These are phyloP conservation scores for Amaranthus cruentus DNA, from an alignment of 148 eudicot species.

Conservation along the genomic window DNA sequence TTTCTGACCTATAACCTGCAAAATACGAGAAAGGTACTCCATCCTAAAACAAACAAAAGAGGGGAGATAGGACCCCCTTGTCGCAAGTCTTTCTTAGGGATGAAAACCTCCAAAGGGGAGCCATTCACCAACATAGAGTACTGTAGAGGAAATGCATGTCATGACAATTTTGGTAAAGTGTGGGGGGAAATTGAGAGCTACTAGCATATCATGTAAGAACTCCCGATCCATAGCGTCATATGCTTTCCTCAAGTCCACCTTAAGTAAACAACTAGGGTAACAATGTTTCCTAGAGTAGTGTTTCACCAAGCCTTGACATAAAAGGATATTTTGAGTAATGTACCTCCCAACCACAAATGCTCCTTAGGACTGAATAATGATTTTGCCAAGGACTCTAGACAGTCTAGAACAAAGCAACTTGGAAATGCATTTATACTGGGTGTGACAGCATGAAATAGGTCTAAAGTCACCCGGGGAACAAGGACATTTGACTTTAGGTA, in stretches of 20 bases:
- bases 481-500: too few relatives aligned
- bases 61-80: conserved; percentile 8
- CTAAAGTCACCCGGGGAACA: too few relatives aligned
- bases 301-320: too few relatives aligned
- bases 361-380: too few relatives aligned
- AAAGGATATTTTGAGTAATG: too few relatives aligned
- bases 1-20: too few relatives aligned
- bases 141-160: not conserved
- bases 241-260: not conserved
- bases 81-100: not conserved
- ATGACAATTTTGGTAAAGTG: not conserved
- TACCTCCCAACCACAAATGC: too few relatives aligned
- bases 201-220: not conserved
- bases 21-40: not conserved
- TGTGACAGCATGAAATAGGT: too few relatives aligned
- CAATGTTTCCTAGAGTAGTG: too few relatives aligned
- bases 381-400: too few relatives aligned
- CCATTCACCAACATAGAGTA: not conserved
- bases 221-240: not conserved
- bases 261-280: not conserved
- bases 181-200: not conserved
- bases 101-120: not conserved
- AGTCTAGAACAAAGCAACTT: too few relatives aligned
- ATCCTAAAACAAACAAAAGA: not conserved
- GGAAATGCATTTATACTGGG: too few relatives aligned